Conservation (phyloP, 2,329 filamentous ascomycete genomes). For the Penicillium sp. region DNA sequence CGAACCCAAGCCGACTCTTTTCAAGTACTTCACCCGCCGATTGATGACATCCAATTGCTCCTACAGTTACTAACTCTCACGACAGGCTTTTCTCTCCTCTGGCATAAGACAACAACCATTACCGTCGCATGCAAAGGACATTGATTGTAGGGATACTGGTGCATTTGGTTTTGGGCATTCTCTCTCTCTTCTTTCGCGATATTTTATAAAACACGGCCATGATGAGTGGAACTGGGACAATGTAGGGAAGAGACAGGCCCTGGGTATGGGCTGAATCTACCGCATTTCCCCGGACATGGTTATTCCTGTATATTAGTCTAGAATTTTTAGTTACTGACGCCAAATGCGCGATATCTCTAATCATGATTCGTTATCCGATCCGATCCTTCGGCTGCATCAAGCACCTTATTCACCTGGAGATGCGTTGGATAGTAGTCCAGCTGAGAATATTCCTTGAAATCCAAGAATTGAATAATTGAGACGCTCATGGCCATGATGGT, state of each 20-base stretch:
- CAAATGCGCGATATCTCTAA: neutral
- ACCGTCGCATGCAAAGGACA: neutral
- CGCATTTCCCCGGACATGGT: neutral
- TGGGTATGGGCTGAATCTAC: neutral
- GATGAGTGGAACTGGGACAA: neutral
- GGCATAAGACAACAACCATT: conserved; percentile 25
- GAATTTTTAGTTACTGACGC: neutral
- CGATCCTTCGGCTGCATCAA: neutral
- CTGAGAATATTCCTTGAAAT: neutral
- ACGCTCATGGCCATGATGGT: too few relatives aligned
- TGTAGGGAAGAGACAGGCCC: neutral
- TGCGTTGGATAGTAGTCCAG: neutral
- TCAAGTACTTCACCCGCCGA: conserved; percentile 54
- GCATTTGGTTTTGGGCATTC: neutral
- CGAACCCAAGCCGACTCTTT: conserved; percentile 78
- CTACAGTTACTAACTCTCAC: conserved; percentile 16
- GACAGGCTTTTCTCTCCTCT: conserved; percentile 41
- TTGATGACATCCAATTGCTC: conserved; percentile 5
- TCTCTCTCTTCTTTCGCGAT: neutral
- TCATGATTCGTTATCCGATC: neutral
- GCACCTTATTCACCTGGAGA: neutral
- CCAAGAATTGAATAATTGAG: too few relatives aligned
- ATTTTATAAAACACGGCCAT: neutral
- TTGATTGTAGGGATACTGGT: neutral
- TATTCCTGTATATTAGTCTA: conserved; percentile 3